phyloP scores from a whole-genome alignment of 805 yeast species.

The Saccharomyces jurei region DNA sequence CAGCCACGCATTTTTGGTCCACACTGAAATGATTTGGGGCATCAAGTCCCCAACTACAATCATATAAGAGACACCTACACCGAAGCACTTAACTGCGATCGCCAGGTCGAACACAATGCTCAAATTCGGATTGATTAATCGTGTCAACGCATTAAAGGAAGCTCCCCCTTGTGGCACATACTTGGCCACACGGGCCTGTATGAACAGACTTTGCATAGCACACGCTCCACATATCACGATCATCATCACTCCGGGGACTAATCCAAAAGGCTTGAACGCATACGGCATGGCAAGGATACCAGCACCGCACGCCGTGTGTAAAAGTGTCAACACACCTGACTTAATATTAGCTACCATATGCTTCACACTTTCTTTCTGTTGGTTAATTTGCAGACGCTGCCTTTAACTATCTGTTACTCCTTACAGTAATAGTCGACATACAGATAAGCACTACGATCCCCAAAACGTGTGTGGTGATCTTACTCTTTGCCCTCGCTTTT shows the following conservation, averaged over 20 bases:
- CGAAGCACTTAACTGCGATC: slow-evolving; percentile 58
- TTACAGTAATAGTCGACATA: not conserved
- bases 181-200: slow-evolving; percentile 50
- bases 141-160: slow-evolving; percentile 57
- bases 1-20: slow-evolving; percentile 30
- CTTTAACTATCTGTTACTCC: not conserved
- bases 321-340: slow-evolving; percentile 21
- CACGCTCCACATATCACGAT: slow-evolving; percentile 16
- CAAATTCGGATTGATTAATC: slow-evolving; percentile 49
- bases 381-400: not conserved
- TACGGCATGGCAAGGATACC: slow-evolving; percentile 67
- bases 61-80: slow-evolving; percentile 54
- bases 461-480: not conserved
- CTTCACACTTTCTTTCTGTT: not conserved
- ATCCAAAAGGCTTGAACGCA: slow-evolving; percentile 38
- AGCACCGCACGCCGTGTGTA: slow-evolving; percentile 35
- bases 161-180: slow-evolving; percentile 45
- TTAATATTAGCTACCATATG: slow-evolving; percentile 14
- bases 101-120: slow-evolving; percentile 55
- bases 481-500: not conserved
- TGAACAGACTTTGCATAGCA: slow-evolving; percentile 40
- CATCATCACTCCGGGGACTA: slow-evolving; percentile 12
- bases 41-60: slow-evolving; percentile 60
- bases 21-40: slow-evolving; percentile 41
- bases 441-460: not conserved